Base-by-base conservation (phyloP, 176 grass and related monocot species). In the Hsuehochloa calcarea region DNA sequence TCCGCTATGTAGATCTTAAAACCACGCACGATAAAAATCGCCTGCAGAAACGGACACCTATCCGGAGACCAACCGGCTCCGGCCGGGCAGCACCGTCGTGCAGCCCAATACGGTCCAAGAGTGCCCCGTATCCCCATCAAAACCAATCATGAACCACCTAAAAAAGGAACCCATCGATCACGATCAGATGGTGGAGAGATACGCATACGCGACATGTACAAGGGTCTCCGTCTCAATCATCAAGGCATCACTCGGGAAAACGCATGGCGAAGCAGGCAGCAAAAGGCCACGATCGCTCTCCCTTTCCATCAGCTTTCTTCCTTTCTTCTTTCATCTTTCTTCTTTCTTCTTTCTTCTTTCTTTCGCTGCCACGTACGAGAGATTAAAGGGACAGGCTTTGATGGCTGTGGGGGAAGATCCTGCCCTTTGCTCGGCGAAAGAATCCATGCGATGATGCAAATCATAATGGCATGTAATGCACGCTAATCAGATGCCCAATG, bases 221-320 rank as follows among this genome's bases (percentile, higher is more conserved):
- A 51, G 19, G 56, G 70, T 88, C 81, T 60, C 71, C 31, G 58
- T 41, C 65, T 23, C 85, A 60, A 91, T 91, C 81, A 91, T 85
- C 77, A 31, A 49, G 22, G 60, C 80, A 65, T 72, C 89, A 22
- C 47, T 39, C 54, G 0, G 72, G 37, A 34, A 56, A 43, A 16
- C 46, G 73, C 17, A 72, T 50, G 72, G 82, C 69, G 65, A 65
- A 62, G n/a, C 29, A 9, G 31, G 31, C 26, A 10, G 3, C 20
- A 15, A 8, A 41, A 65, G 27, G 5, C 15, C 34, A 39, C 80
- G 8, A 25, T 16, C 0, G 31, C 51, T 4, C 20, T 20, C 3
- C 44, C 80, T 83, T 90, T 83, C 27, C 15, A 17, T 15, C 20
- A 10, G 46, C 76, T 35, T 88, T 44, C 58, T 62, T 15, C 13